Base-by-base conservation (phyloP, 176 grass and related monocot genomes). In the Chloris gayana region DNA sequence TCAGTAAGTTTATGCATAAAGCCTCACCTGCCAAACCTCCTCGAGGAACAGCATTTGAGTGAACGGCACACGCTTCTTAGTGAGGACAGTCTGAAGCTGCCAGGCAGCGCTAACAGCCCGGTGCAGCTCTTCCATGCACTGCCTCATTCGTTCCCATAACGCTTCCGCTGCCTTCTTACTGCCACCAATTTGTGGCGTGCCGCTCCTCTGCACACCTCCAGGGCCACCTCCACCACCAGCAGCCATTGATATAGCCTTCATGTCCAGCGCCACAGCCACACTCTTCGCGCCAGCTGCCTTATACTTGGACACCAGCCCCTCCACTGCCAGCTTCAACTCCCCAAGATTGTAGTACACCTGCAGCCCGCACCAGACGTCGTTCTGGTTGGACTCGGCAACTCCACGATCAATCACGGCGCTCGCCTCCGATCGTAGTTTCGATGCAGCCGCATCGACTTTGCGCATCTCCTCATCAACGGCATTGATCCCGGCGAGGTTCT, bases 261-360 rank as follows among this genome's bases (percentile, higher is more conserved):
- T 99, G 82, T 99, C 96, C 64, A 99, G 88, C 3, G 92, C 92
- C 38, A 82, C 78, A 7, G 73, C 75, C 15, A 93, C 91, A 81
- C 92, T 93, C 86, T 95, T 99, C 3, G 89, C 93, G 2, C 96
- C 92, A 6, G 84, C 53, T 25, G 87, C 83, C 75, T 88, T 99
- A 74, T 93, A 91, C 47, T 93, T 99, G 6, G 58, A 32, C 31
- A 99, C 81, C 18, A 99, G 89, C 25, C 72, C 86, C 27, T 95
- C 96, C 26, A 99, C 96, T 4, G 92, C 86, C 14, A 90, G 89
- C 80, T 90, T 90, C 58, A 99, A 71, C 66, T 99, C 96, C 33
- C 96, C 96, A 19, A 95, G 90, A 61, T 99, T 99, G 85, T 95
- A 93, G 84, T 92, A 99, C 44, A 99, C 96, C 86, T 99, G 96